These are phyloP conservation scores for Coprinellus aureogranulatus DNA, from an alignment of 768 basidiomycete genomes.

Conservation along the genomic window DNA sequence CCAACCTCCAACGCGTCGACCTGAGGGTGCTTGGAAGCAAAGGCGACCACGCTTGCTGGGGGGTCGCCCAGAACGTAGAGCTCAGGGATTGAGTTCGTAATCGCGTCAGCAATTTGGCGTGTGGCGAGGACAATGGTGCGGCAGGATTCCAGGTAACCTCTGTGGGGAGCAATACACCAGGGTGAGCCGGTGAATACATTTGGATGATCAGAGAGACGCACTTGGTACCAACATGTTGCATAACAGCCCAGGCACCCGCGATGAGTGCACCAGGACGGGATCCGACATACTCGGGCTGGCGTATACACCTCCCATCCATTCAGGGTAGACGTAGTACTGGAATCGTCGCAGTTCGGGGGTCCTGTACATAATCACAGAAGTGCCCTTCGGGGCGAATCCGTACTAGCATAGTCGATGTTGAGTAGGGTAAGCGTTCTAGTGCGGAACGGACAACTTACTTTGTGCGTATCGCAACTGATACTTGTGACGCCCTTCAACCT, in stretches of 20 bases:
- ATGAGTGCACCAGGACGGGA: constrained; percentile 90
- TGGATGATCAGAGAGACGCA: constrained; percentile 34
- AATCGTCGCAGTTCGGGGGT: constrained; percentile 68
- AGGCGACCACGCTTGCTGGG: constrained; percentile 87
- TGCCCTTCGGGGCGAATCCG: constrained; percentile 94
- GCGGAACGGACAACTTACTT: constrained; percentile 42
- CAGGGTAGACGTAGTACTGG: constrained; percentile 84
- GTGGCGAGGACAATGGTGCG: constrained; percentile 75
- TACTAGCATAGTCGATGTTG: constrained; percentile 47
- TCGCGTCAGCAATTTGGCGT: constrained; percentile 63
- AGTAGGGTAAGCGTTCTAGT: constrained; percentile 4
- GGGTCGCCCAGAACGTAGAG: constrained; percentile 89
- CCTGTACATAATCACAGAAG: constrained; percentile 94
- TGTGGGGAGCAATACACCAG: no score
- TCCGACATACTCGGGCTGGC: constrained; percentile 84
- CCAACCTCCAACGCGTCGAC: constrained; percentile 87
- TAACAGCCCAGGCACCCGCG: constrained; percentile 94
- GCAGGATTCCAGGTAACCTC: constrained; percentile 85
- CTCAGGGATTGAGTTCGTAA: constrained; percentile 71
- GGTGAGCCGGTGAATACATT: neutral
- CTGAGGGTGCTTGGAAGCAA: constrained; percentile 59
- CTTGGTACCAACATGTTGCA: constrained; percentile 90
- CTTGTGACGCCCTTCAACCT: constrained; percentile 86
- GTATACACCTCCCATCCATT: constrained; percentile 88
- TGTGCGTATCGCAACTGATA: constrained; percentile 96